Evolutionary conservation across 1,139 yeast genomes (phyloP).

Genomic region (Nadsonia commutata): DNA sequence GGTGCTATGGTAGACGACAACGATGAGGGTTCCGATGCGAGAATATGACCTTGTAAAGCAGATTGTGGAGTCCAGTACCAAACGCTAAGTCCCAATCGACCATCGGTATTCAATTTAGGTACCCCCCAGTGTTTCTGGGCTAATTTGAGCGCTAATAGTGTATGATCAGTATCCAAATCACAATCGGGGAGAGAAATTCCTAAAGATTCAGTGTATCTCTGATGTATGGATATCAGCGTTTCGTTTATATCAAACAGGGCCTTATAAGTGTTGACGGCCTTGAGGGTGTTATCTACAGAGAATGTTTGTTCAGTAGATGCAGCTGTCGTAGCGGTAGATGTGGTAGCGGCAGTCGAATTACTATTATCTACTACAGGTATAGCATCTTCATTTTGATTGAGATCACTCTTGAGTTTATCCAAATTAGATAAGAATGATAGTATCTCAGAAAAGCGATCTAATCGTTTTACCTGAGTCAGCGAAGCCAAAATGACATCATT

Average conservation of each 20-base stretch:
- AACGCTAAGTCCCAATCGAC: slow-evolving; percentile 20
- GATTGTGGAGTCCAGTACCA: slow-evolving; percentile 17
- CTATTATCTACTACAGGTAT: background rate
- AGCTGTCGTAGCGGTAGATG: background rate
- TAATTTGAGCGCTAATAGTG: slow-evolving; percentile 5
- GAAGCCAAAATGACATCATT: background rate
- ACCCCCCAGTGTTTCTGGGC: slow-evolving; percentile 15
- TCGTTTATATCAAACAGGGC: slow-evolving; percentile 20
- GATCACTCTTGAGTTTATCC: slow-evolving; percentile 14
- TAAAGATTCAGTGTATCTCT: slow-evolving; percentile 4
- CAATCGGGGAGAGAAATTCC: slow-evolving; percentile 3
- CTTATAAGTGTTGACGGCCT: slow-evolving; percentile 21
- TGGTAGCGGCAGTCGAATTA: too few relatives aligned
- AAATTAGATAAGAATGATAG: slow-evolving; percentile 19
- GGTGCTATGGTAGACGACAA: background rate
- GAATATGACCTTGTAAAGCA: background rate
- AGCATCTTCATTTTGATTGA: background rate
- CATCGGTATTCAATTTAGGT: slow-evolving; percentile 18
- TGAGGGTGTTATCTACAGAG: slow-evolving; percentile 12
- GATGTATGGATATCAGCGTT: slow-evolving; percentile 15
- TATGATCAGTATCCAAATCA: slow-evolving; percentile 4
- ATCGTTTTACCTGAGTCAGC: slow-evolving; percentile 9
- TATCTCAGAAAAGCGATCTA: slow-evolving; percentile 19
- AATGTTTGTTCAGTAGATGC: background rate
- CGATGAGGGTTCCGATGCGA: slow-evolving; percentile 1